These are phyloP conservation scores for Lachnellula suecica DNA, from an alignment of 2,329 filamentous ascomycete genomes.

Conservation along the genomic window DNA sequence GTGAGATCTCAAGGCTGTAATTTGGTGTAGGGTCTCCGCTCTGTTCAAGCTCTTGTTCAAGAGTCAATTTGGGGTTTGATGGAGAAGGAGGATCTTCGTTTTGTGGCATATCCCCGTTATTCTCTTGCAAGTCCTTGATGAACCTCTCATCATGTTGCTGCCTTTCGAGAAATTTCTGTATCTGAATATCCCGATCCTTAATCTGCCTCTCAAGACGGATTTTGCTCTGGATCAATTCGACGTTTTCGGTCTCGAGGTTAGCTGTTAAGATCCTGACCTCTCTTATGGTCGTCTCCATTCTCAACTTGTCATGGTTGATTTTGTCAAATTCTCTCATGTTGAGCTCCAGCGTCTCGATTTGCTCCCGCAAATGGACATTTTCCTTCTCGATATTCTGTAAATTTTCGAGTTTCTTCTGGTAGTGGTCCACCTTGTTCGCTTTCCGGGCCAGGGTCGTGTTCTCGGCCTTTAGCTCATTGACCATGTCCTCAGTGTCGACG, in stretches of 20 bases:
- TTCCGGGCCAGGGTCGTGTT: constrained; percentile 60
- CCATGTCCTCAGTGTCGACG: constrained; percentile 56
- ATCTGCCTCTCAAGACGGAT: constrained; percentile 47
- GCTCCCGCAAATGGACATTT: constrained; percentile 53
- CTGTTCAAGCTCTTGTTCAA: constrained; percentile 59
- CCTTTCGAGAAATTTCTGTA: constrained; percentile 35
- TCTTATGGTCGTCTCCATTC: constrained; percentile 35
- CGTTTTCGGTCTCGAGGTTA: constrained; percentile 30
- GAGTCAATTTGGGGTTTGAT: constrained; percentile 37
- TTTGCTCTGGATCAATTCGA: constrained; percentile 40
- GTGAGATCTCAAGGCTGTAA: constrained; percentile 51
- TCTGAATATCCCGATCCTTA: constrained; percentile 20
- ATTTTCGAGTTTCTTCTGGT: constrained; percentile 61
- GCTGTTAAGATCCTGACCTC: constrained; percentile 38
- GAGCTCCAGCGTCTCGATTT: constrained; percentile 52
- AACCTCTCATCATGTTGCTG: constrained; percentile 45
- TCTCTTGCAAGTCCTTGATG: constrained; percentile 57
- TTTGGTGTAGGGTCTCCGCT: constrained; percentile 38
- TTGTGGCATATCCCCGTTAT: constrained; percentile 30
- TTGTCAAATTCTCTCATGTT: constrained; percentile 38
- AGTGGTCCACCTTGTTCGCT: constrained; percentile 61
- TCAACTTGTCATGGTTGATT: constrained; percentile 28
- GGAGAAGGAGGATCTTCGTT: constrained; percentile 24
- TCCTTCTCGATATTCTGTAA: constrained; percentile 56
- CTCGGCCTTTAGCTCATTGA: constrained; percentile 57